Conservation (phyloP, 768 basidiomycete genomes). For the Steccherinum ochraceum region DNA sequence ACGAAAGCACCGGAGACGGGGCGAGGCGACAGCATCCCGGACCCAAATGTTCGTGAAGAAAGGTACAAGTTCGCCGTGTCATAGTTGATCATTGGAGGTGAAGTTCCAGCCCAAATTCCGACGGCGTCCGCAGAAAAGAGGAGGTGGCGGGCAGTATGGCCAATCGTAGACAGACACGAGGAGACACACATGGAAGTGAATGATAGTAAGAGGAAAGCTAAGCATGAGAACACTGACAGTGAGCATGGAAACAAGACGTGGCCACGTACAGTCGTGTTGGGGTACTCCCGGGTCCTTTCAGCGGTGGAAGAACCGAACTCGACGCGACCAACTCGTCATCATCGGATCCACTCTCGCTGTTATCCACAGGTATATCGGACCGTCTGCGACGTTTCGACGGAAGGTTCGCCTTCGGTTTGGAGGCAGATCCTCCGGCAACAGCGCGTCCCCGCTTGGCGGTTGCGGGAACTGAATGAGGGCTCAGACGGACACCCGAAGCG, state of each 20-base stretch:
- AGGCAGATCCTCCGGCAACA: background rate
- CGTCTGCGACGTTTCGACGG: background rate
- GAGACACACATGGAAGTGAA: background rate
- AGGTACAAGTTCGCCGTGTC: background rate
- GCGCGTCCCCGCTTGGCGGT: background rate
- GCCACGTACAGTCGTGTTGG: constrained; percentile 11
- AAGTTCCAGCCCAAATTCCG: background rate
- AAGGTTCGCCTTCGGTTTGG: background rate
- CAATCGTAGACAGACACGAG: background rate
- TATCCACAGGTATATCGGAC: background rate
- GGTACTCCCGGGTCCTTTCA: constrained; percentile 8
- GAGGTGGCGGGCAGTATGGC: background rate
- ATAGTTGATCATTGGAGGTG: background rate
- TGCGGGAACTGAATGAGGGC: background rate
- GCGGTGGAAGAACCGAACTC: constrained; percentile 5
- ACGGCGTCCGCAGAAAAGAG: background rate
- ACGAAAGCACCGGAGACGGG: background rate
- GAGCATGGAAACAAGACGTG: background rate
- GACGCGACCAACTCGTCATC: constrained; percentile 2
- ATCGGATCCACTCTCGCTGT: constrained; percentile 9
- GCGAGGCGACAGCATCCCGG: no score
- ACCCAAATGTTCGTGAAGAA: no score
- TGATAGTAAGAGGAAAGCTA: background rate
- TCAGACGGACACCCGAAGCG: background rate
- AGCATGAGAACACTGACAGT: background rate